Percentiles rank a stretch among this genome's conserved stretches.
phyloP scores from a whole-genome alignment of 2,329 filamentous ascomycete species.

The Scedosporium aurantiacum region DNA sequence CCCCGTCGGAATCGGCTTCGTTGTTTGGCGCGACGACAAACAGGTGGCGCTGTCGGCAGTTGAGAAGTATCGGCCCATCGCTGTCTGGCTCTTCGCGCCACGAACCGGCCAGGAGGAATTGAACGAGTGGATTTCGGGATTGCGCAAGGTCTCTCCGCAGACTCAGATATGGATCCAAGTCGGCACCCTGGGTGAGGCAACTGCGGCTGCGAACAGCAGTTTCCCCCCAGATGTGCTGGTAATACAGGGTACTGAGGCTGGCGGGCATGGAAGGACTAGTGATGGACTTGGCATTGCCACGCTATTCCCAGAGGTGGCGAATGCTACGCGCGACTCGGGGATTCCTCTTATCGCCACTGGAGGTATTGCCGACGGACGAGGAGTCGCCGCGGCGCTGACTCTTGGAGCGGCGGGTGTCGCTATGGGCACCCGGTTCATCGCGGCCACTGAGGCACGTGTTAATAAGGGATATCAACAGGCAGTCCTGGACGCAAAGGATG shows the following conservation, averaged over 20 bases:
- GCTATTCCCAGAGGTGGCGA: constrained; percentile 37
- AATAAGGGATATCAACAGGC: constrained; percentile 29
- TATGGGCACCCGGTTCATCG: constrained; percentile 55
- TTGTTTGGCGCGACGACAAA: constrained; percentile 32
- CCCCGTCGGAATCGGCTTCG: constrained; percentile 36
- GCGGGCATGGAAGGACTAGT: constrained; percentile 37
- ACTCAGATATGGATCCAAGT: constrained; percentile 44
- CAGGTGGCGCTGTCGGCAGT: constrained; percentile 19
- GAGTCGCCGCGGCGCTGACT: constrained; percentile 37
- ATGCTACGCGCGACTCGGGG: constrained; percentile 15
- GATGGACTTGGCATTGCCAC: constrained; percentile 33
- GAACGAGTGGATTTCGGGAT: not conserved
- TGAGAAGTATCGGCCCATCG: constrained; percentile 7
- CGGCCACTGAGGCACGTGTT: constrained; percentile 28
- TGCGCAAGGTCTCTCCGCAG: constrained; percentile 17
- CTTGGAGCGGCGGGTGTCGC: constrained; percentile 43
- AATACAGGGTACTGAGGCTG: constrained; percentile 41
- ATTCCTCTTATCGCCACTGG: constrained; percentile 40
- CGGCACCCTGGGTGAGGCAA: constrained; percentile 35
- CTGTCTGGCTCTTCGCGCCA: constrained; percentile 36
- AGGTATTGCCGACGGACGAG: constrained; percentile 43
- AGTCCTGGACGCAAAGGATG: constrained; percentile 27
- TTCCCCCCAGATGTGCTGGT: constrained; percentile 37
- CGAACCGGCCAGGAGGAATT: constrained; percentile 17
- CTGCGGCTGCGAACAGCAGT: constrained; percentile 23